These are phyloP conservation scores for Pisolithus tinctorius DNA, from an alignment of 768 basidiomycete genomes.

Conservation along the genomic window DNA sequence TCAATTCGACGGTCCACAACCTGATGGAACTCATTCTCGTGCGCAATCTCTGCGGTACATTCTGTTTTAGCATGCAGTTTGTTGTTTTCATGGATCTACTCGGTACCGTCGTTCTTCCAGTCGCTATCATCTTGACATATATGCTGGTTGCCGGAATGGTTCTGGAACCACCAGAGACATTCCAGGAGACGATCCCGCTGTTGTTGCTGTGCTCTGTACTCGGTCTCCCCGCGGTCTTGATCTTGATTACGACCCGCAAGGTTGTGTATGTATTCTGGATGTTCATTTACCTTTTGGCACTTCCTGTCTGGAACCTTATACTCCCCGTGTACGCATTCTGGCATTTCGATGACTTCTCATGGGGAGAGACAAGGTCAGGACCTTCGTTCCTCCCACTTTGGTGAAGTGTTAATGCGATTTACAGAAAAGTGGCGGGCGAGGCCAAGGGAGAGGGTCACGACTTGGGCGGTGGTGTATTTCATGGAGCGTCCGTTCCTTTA, in stretches of 20 bases:
- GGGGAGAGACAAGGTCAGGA: constrained; percentile 93
- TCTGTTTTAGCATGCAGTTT: constrained; percentile 99
- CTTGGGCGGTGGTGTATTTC: constrained; percentile 45
- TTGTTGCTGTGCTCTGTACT: constrained; percentile 85
- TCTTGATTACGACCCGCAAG: constrained; percentile 90
- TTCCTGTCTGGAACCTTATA: constrained; percentile 95
- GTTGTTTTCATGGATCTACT: constrained; percentile 96
- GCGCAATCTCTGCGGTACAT: constrained; percentile 95
- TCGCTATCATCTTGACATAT: constrained; percentile 90
- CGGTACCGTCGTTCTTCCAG: constrained; percentile 87
- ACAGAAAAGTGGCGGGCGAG: constrained; percentile 94
- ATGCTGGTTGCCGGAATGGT: constrained; percentile 78
- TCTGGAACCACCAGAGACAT: constrained; percentile 71
- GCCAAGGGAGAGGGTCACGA: constrained; percentile 73
- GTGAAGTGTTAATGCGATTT: constrained; percentile 8
- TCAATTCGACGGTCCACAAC: constrained; percentile 99
- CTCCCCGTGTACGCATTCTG: constrained; percentile 95
- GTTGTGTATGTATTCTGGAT: constrained; percentile 98
- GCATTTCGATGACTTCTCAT: constrained; percentile 99
- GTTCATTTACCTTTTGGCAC: constrained; percentile 85
- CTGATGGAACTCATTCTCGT: constrained; percentile 98
- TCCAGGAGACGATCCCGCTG: constrained; percentile 91
- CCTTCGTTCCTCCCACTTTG: constrained; percentile 1
- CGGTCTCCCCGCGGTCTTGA: constrained; percentile 87
- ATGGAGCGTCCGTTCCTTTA: constrained; percentile 68